These are phyloP conservation scores for Erysimum cheiranthoides DNA, from an alignment of 345 rosid genomes.

Conservation along the genomic window DNA sequence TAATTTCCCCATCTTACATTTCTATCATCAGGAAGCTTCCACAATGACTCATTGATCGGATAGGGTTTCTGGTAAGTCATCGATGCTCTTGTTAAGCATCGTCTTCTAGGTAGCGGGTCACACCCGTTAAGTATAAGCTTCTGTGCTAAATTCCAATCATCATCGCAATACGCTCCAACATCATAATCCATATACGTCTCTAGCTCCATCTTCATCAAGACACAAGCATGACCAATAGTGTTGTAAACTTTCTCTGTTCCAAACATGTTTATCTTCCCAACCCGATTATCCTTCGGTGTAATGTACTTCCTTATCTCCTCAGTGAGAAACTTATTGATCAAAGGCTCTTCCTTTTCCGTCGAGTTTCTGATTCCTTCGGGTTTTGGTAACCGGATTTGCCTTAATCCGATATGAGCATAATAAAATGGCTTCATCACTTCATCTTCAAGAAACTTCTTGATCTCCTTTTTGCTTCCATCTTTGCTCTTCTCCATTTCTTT, in stretches of 20 bases:
- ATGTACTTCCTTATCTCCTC: constrained; percentile 86
- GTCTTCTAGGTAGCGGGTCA: constrained; percentile 83
- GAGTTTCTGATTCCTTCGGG: constrained; percentile 53
- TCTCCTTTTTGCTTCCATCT: constrained; percentile 55
- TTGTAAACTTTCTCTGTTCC: constrained; percentile 71
- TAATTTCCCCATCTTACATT: constrained; percentile 87
- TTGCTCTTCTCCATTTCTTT: constrained; percentile 68
- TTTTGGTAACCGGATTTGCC: constrained; percentile 70
- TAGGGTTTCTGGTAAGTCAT: constrained; percentile 79
- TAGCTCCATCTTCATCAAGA: constrained; percentile 65
- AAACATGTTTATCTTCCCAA: constrained; percentile 67
- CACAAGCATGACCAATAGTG: constrained; percentile 87
- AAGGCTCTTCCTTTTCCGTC: constrained; percentile 64
- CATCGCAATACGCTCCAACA: constrained; percentile 80
- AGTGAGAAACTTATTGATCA: constrained; percentile 65
- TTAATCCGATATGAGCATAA: constrained; percentile 64
- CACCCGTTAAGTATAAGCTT: constrained; percentile 74
- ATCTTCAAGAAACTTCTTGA: constrained; percentile 64
- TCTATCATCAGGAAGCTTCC: constrained; percentile 82
- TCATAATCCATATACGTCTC: constrained; percentile 91
- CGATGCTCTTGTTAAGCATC: constrained; percentile 85
- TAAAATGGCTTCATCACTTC: constrained; percentile 81
- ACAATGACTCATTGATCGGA: constrained; percentile 79
- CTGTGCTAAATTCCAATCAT: constrained; percentile 86
- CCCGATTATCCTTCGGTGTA: constrained; percentile 68